These are phyloP conservation scores for Entomortierella parvispora DNA, from an alignment of 192 early-diverging fungal genomes.

Conservation along the genomic window DNA sequence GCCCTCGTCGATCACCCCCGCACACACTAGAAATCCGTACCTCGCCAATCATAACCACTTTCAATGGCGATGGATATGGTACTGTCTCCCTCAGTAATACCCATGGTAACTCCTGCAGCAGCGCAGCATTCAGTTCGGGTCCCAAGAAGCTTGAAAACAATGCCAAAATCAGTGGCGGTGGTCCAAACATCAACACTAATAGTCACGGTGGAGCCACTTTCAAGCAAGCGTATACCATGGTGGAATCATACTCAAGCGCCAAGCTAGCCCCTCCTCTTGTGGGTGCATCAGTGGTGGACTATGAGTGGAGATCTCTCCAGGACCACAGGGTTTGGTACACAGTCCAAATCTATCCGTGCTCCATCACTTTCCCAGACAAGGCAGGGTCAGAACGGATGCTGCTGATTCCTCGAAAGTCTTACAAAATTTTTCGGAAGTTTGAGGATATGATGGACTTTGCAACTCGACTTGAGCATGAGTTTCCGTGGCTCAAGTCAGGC, in stretches of 20 bases:
- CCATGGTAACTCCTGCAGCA: too few species aligned
- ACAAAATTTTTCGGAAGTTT: slow-evolving; percentile 11
- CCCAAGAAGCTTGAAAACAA: too few species aligned
- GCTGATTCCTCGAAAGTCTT: slow-evolving; percentile 10
- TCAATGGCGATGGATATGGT: too few species aligned
- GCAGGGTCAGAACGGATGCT: too few species aligned
- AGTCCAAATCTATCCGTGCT: slow-evolving; percentile 11
- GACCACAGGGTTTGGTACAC: slow-evolving; percentile 10
- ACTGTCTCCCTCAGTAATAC: too few species aligned
- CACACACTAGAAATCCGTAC: too few species aligned
- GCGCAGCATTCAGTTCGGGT: too few species aligned
- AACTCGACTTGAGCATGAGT: slow-evolving; percentile 7
- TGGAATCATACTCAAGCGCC: slow-evolving; percentile 12
- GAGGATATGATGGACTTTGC: slow-evolving; percentile 23
- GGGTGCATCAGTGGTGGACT: slow-evolving; percentile 2
- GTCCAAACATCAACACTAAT: too few species aligned
- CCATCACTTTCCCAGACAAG: slow-evolving; percentile 1
- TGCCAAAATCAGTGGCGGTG: too few species aligned
- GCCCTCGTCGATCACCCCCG: too few species aligned
- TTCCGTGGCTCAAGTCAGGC: slow-evolving; percentile 7
- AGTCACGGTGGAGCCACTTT: too few species aligned
- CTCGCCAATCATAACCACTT: too few species aligned
- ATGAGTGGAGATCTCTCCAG: neutral
- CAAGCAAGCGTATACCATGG: neutral
- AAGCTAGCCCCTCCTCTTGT: slow-evolving; percentile 17